Percentiles rank a stretch among this genome's conserved stretches.
Conservation (phyloP, 1,284 basidiomycete species). For the Irpex sp. region DNA sequence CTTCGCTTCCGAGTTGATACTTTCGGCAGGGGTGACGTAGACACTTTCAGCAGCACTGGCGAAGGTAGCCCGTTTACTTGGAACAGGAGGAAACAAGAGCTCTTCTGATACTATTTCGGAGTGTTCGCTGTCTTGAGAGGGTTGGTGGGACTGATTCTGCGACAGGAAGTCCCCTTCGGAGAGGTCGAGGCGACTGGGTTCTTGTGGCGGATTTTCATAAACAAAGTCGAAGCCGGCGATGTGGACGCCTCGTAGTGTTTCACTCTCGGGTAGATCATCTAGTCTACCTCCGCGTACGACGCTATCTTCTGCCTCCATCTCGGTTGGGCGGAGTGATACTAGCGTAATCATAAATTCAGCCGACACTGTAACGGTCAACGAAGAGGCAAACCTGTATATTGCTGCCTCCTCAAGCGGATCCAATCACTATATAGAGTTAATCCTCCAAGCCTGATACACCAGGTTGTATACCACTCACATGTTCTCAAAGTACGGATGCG, state of each 20-base stretch:
- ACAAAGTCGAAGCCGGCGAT: conserved; percentile 15
- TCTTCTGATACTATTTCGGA: neutral
- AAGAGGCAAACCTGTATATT: conserved; percentile 17
- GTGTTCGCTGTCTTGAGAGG: neutral
- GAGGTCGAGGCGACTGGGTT: neutral
- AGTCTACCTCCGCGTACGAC: neutral
- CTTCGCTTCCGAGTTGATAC: neutral
- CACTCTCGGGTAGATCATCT: conserved; percentile 3
- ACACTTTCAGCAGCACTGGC: conserved; percentile 3
- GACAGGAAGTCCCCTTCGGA: neutral
- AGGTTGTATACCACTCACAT: conserved; percentile 32
- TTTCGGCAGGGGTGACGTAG: conserved; percentile 6
- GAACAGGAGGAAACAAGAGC: neutral
- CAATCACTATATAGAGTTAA: conserved; percentile 34
- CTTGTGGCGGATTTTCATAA: neutral
- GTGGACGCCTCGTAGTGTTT: conserved; percentile 12
- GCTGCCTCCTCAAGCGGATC: conserved; percentile 21
- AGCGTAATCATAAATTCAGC: neutral
- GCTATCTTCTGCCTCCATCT: neutral
- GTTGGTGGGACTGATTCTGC: neutral
- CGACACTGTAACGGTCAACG: no score
- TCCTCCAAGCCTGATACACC: neutral
- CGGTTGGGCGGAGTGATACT: neutral
- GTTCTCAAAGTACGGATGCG: conserved; percentile 42
- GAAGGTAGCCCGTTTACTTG: neutral